Evolutionary conservation across 2,329 filamentous ascomycete genomes (phyloP).

Genomic region (Phialophora verrucosa): DNA sequence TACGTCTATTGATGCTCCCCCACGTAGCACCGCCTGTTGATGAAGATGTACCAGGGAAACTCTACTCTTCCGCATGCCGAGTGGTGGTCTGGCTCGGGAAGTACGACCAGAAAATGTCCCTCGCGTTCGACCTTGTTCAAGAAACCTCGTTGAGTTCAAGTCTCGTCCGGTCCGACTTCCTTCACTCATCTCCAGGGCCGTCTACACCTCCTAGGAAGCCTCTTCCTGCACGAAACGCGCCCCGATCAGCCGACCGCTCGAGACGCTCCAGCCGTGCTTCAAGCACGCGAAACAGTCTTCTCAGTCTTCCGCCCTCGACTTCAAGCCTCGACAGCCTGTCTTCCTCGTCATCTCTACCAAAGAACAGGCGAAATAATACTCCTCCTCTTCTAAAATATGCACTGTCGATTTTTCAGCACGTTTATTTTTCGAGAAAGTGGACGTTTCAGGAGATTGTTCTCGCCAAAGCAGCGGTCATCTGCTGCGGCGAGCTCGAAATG

Average conservation of each 20-base stretch:
- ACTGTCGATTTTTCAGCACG: conserved; percentile 32
- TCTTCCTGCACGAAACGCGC: conserved; percentile 6
- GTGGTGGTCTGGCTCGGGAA: conserved; percentile 39
- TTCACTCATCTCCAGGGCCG: conserved; percentile 17
- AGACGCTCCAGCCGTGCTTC: conserved; percentile 24
- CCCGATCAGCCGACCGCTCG: conserved; percentile 18
- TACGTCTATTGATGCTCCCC: conserved; percentile 1
- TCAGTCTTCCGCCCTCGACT: conserved; percentile 18
- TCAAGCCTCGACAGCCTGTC: conserved; percentile 24
- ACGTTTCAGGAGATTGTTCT: conserved; percentile 33
- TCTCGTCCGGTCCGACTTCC: conserved; percentile 32
- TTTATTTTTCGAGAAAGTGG: conserved; percentile 31
- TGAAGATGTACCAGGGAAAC: background rate
- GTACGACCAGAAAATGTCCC: conserved; percentile 27
- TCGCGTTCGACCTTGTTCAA: conserved; percentile 28
- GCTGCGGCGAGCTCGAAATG: conserved; percentile 33
- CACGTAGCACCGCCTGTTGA: background rate
- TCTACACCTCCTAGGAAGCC: conserved; percentile 15
- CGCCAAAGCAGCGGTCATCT: conserved; percentile 32
- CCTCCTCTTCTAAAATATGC: conserved; percentile 25
- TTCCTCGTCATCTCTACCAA: conserved; percentile 11
- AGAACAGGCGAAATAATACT: conserved; percentile 20
- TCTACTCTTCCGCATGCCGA: conserved; percentile 30
- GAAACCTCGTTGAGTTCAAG: conserved; percentile 31
- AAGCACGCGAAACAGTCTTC: conserved; percentile 22